Percentiles rank a stretch among this genome's conserved stretches.
phyloP scores from a whole-genome alignment of 768 basidiomycete genomes.

The Saitozyma sp. region DNA sequence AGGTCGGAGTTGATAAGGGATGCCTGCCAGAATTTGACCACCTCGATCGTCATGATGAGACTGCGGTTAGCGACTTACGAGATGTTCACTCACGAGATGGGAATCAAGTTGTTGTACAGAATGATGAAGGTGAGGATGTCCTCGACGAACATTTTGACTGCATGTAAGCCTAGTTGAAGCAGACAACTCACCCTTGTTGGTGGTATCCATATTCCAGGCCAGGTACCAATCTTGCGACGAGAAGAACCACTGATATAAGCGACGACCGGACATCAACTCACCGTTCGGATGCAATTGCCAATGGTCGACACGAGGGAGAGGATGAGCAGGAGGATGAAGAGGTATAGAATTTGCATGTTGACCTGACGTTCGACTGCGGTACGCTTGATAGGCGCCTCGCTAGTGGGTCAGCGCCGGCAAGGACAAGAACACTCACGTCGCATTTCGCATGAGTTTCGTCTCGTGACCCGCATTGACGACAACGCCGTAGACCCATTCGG shows the following conservation, averaged over 20 bases:
- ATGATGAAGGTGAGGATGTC: constrained; percentile 98
- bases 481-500: constrained; percentile 92
- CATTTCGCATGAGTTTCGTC: constrained; percentile 97
- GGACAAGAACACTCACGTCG: constrained; percentile 68
- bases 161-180: constrained; percentile 13
- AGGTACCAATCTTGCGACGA: constrained; percentile 89
- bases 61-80: constrained; percentile 29
- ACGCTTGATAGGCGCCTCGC: constrained; percentile 92
- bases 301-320: constrained; percentile 88
- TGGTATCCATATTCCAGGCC: constrained; percentile 55
- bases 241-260: constrained; percentile 70
- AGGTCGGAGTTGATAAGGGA: constrained; percentile 95
- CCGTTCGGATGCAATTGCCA: constrained; percentile 82
- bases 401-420: constrained; percentile 49
- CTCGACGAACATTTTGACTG: constrained; percentile 27
- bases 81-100: constrained; percentile 67
- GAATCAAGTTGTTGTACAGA: constrained; percentile 97
- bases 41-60: constrained; percentile 98
- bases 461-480: constrained; percentile 96
- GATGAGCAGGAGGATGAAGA: constrained; percentile 82
- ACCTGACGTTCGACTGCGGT: constrained; percentile 95
- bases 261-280: constrained; percentile 50
- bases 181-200: constrained; percentile 65
- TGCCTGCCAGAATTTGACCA: constrained; percentile 97
- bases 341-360: constrained; percentile 91